phyloP scores from a whole-genome alignment of 805 yeast species.

The Kazachstania psychrophila region DNA sequence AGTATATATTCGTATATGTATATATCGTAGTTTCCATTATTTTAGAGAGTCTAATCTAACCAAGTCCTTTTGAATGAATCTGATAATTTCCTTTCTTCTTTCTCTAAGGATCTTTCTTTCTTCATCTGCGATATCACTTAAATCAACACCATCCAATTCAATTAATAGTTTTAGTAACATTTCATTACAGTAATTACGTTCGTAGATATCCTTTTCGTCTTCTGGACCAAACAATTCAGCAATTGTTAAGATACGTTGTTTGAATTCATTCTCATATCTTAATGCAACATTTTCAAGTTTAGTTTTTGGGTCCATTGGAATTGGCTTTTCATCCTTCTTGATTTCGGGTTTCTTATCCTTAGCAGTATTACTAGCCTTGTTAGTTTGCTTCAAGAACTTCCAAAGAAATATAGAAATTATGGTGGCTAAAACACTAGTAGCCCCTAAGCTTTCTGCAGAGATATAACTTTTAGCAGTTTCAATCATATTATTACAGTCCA shows the following conservation, averaged over 20 bases:
- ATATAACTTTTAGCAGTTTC: too few relatives aligned
- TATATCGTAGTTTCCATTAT: constrained; percentile 1
- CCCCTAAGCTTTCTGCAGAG: constrained; percentile 1
- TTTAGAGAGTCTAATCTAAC: constrained; percentile 40
- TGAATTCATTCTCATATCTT: constrained; percentile 23
- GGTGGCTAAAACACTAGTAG: constrained; percentile 14
- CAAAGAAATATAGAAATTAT: constrained; percentile 12
- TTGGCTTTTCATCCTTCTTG: constrained; percentile 10
- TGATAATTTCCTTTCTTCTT: constrained; percentile 51
- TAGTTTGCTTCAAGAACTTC: constrained; percentile 5
- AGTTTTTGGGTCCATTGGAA: constrained; percentile 19
- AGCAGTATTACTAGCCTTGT: constrained; percentile 1
- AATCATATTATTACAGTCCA: too few relatives aligned
- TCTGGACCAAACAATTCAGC: constrained; percentile 14
- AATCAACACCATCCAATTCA: constrained; percentile 56
- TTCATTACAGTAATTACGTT: constrained; percentile 54
- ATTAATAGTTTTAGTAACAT: constrained; percentile 56
- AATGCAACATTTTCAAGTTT: constrained; percentile 19
- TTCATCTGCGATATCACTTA: constrained; percentile 32
- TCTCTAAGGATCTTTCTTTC: constrained; percentile 41
- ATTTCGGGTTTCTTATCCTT: constrained; percentile 6
- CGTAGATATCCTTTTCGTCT: constrained; percentile 32
- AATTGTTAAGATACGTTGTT: constrained; percentile 15
- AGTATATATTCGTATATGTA: background rate
- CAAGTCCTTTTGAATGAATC: constrained; percentile 49